phyloP scores from a whole-genome alignment of 345 rosid species.

The Rhizophora mangle region DNA sequence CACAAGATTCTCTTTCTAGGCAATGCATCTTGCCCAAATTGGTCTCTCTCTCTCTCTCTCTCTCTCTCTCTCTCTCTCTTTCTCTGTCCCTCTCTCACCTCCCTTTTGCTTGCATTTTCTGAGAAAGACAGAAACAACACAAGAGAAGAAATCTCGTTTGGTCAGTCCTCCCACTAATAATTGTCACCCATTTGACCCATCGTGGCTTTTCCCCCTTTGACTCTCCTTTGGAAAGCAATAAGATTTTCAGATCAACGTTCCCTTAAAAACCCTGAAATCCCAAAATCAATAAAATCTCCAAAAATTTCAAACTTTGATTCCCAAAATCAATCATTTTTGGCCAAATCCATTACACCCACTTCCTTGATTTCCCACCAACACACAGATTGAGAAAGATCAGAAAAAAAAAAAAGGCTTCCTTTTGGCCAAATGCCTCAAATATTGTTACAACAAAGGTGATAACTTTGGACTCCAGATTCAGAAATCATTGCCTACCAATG shows the following conservation, averaged over 20 bases:
- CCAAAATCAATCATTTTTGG: background rate
- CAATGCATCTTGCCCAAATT: slow-evolving; percentile 11
- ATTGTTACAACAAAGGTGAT: background rate
- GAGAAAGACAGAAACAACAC: background rate
- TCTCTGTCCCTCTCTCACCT: background rate
- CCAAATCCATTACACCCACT: background rate
- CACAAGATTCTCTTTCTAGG: slow-evolving; percentile 8
- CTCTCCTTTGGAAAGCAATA: background rate
- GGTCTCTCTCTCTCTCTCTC: too few species aligned
- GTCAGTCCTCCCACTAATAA: background rate
- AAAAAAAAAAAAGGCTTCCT: background rate
- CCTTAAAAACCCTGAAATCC: background rate
- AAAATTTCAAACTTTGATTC: background rate
- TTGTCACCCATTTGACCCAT: background rate
- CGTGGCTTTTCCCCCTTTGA: background rate
- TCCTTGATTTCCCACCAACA: background rate
- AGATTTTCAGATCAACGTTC: background rate
- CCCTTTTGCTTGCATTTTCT: background rate
- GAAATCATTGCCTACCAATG: background rate
- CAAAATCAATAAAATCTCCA: background rate
- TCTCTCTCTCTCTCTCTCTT: background rate
- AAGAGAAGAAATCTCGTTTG: background rate
- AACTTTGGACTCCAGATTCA: background rate
- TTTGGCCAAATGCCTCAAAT: background rate
- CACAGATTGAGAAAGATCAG: too few species aligned